These are phyloP conservation scores for Gyromitra esculenta DNA, from an alignment of 2,329 filamentous ascomycete species.

Conservation along the genomic window DNA sequence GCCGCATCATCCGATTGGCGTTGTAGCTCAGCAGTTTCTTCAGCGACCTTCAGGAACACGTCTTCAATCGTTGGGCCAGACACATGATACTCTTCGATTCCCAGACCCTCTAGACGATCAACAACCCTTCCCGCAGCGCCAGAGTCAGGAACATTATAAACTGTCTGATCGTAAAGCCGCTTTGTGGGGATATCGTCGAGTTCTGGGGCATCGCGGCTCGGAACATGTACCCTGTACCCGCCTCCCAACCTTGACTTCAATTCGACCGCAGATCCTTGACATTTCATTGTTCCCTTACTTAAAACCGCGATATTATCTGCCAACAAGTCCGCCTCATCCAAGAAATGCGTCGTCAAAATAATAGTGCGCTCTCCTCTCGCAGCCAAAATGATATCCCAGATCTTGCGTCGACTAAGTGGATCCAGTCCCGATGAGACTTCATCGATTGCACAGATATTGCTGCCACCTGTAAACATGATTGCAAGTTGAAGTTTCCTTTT, in stretches of 20 bases:
- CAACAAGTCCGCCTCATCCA: constrained; percentile 90
- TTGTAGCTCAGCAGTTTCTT: constrained; percentile 46
- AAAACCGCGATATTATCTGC: constrained; percentile 89
- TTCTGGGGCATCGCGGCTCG: constrained; percentile 58
- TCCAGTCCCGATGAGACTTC: constrained; percentile 91
- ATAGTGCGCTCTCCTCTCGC: constrained; percentile 85
- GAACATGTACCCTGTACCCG: constrained; percentile 75
- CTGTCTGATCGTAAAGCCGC: constrained; percentile 71
- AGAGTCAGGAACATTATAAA: constrained; percentile 77
- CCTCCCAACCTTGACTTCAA: constrained; percentile 84
- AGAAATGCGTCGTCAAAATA: constrained; percentile 88
- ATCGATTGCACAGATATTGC: constrained; percentile 86
- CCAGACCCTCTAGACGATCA: constrained; percentile 71
- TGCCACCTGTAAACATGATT: constrained; percentile 94
- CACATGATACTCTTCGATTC: constrained; percentile 81
- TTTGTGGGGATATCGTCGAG: constrained; percentile 69
- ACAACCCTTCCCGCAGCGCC: constrained; percentile 77
- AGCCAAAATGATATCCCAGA: constrained; percentile 91
- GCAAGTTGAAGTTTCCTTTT: constrained; percentile 91
- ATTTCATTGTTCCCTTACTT: constrained; percentile 83
- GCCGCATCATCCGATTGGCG: constrained; percentile 52
- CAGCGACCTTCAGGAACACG: constrained; percentile 85
- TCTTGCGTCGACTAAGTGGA: constrained; percentile 83
- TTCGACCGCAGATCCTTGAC: constrained; percentile 83
- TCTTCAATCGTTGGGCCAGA: constrained; percentile 91